A percentile compares a stretch with the other conserved stretches of the same genome.
phyloP scores from a whole-genome alignment of 495 filamentous ascomycete species.

The Lepidopterella palustris region DNA sequence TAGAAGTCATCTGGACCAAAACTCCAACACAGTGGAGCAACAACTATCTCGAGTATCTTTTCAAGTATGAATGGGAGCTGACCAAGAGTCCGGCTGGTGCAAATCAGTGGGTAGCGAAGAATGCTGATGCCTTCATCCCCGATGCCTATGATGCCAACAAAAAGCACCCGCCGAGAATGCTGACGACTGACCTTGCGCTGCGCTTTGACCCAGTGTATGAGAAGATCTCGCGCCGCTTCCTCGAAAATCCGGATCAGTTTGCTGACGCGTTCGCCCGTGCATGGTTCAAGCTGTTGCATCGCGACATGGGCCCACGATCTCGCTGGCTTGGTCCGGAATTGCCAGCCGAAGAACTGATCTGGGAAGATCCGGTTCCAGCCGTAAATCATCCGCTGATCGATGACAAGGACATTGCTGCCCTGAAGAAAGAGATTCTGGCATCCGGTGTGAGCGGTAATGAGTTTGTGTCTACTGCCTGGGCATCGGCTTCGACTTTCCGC shows the following conservation, averaged over 20 bases:
- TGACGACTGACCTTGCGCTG: constrained; percentile 65
- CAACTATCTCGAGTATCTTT: constrained; percentile 63
- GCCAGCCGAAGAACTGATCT: constrained; percentile 53
- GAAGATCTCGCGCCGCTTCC: constrained; percentile 63
- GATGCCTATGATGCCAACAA: constrained; percentile 57
- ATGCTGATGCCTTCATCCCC: constrained; percentile 56
- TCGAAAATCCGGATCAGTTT: constrained; percentile 58
- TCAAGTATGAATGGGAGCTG: constrained; percentile 70
- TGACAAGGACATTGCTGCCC: constrained; percentile 48
- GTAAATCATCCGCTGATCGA: constrained; percentile 51
- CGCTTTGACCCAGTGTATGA: constrained; percentile 63
- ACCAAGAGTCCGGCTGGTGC: constrained; percentile 67
- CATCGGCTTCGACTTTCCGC: constrained; percentile 65
- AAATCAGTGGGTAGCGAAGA: constrained; percentile 67
- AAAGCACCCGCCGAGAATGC: constrained; percentile 61
- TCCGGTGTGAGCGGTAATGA: constrained; percentile 49
- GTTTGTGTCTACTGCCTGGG: constrained; percentile 59
- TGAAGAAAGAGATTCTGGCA: constrained; percentile 60
- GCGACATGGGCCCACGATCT: constrained; percentile 61
- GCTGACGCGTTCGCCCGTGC: constrained; percentile 59
- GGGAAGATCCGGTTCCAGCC: constrained; percentile 60
- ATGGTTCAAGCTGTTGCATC: constrained; percentile 74
- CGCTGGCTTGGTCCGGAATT: constrained; percentile 66
- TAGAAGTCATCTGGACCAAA: constrained; percentile 69
- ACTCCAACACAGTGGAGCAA: constrained; percentile 64